These are phyloP conservation scores for Albophoma yamanashiensis DNA, from an alignment of 2,329 filamentous ascomycete genomes.

Conservation along the genomic window DNA sequence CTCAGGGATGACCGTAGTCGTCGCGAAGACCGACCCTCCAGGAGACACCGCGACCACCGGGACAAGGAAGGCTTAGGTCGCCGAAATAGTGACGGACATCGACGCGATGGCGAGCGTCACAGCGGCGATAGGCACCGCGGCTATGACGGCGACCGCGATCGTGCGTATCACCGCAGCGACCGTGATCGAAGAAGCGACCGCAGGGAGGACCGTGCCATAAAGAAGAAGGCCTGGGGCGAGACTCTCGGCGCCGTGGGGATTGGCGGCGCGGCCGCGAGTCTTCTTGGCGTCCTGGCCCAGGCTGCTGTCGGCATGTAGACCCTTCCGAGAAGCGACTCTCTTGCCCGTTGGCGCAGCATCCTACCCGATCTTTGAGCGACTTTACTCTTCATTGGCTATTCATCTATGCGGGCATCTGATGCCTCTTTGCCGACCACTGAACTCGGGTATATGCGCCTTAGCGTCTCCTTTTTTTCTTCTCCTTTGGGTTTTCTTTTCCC, in stretches of 20 bases:
- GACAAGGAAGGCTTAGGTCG: conserved; percentile 13
- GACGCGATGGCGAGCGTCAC: conserved; percentile 14
- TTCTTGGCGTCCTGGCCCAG: conserved; percentile 47
- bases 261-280: conserved; percentile 47
- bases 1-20: conserved; percentile 22
- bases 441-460: background rate
- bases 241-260: conserved; percentile 48
- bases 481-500: too few relatives aligned
- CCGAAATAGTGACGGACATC: conserved; percentile 11
- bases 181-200: conserved; percentile 25
- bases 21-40: conserved; percentile 6
- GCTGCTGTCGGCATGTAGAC: conserved; percentile 29
- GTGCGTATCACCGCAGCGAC: conserved; percentile 27
- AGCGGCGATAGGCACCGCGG: conserved; percentile 12
- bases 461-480: background rate
- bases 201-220: conserved; percentile 24
- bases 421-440: background rate
- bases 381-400: background rate
- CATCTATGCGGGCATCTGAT: background rate
- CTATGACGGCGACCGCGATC: conserved; percentile 24
- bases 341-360: background rate
- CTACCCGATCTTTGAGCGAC: background rate
- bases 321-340: too few relatives aligned
- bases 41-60: conserved; percentile 15
- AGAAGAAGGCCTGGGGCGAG: conserved; percentile 38